Base-by-base conservation (phyloP, 2,329 filamentous ascomycete species). In the Aciculosporium take region DNA sequence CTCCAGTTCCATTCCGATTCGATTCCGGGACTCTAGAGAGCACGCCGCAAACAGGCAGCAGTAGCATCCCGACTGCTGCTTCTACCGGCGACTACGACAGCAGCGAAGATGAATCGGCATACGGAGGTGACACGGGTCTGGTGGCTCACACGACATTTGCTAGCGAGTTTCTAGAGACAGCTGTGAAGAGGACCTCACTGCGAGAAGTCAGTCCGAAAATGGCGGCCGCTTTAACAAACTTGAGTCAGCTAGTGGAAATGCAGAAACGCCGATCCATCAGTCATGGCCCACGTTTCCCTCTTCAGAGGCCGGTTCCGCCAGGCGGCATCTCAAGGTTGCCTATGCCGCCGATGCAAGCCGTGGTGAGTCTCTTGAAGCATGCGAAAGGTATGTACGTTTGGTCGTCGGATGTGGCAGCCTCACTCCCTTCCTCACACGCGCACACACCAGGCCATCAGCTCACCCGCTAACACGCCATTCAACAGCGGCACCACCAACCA, bases 111-210 rank as follows among this genome's bases (percentile, higher is more conserved):
- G 62, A 66, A 41, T 61, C 61, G 12, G 59, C 59, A 12, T 64
- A 67, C 50, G 61, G 68, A 45, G 68, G 66, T n/a, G 64, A 68
- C 49, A 64, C 67, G 1, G 67, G 66, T 17, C 58, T 72, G 34
- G 58, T 66, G 4, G 65, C 66, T 4, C 69, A 72, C 42, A 67
- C 72, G 3, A 63, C 62, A n/a, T 72, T 73, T 49, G 71, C 69
- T 18, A 68, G 62, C 51, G 67, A 71, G 48, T 71, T 74, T 31
- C 63, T 74, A 18, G 69, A 75, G 49, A 61, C 67, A 43, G 66
- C 67, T n/a, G 69, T 72, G 21, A 58, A 64, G 47, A 62, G 65
- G 20, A 68, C 67, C 1, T 62, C 69, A 0, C 55, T 71, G 3
- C 59, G 60, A 27, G 59, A 65, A 35, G 54, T 64, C 23, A 64